phyloP scores from a whole-genome alignment of 1,284 basidiomycete species.

The Pseudozyma sp. region DNA sequence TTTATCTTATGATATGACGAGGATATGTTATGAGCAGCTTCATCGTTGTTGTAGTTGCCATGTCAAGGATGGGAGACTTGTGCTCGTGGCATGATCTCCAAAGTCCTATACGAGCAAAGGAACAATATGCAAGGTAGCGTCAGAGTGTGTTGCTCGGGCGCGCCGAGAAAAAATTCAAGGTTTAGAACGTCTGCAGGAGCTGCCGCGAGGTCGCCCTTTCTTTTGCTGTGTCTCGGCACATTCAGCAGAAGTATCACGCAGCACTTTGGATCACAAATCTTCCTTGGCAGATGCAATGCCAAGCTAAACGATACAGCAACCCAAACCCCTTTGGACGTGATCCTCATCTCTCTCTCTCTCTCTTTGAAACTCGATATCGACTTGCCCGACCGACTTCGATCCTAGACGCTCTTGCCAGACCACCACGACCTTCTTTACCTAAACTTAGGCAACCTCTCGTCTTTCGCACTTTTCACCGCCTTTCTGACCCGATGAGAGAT shows the following conservation, averaged over 20 bases:
- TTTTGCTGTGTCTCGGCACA: background rate
- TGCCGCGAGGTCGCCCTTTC: background rate
- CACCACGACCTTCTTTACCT: too few relatives aligned
- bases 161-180: too few relatives aligned
- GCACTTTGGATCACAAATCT: conserved; percentile 4
- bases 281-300: background rate
- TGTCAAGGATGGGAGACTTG: too few relatives aligned
- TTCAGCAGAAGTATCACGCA: too few relatives aligned
- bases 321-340: background rate
- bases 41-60: too few relatives aligned
- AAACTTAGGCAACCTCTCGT: too few relatives aligned
- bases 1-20: too few relatives aligned
- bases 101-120: background rate
- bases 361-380: too few relatives aligned
- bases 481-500: background rate
- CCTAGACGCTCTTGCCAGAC: too few relatives aligned
- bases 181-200: too few relatives aligned
- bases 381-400: too few relatives aligned
- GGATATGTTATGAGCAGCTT: too few relatives aligned
- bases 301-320: background rate
- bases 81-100: background rate
- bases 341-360: background rate
- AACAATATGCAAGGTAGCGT: background rate
- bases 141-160: background rate
- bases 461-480: background rate